Base-by-base conservation (phyloP, 164 flowering plant species). In the Macadamia integrifolia region DNA sequence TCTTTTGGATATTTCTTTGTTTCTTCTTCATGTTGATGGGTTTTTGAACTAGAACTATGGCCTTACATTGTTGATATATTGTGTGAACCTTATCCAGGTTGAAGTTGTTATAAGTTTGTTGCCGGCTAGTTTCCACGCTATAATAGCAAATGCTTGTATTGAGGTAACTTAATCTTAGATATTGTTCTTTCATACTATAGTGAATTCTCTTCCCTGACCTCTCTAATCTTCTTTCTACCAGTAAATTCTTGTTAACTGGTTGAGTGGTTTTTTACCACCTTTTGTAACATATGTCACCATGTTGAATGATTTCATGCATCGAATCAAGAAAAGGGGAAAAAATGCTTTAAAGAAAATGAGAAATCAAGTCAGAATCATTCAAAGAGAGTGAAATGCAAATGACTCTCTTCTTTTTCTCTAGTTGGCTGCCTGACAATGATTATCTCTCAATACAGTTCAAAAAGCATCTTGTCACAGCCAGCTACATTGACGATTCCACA, bases 381-480 rank as follows among this genome's bases (percentile, higher is more conserved):
- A 53, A 62, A 23, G 44, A n/a, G n/a, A 43, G 18, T 9, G 3
- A 30, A 9, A 3, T n/a, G 18, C 58, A 31, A 56, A 9, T n/a
- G 43, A 28, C 32, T 58, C 43, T 57, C 46, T 15, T 30, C 3
- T 10, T 23, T 23, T 11, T 15, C 7, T 46, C 50, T 46, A 35
- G 6, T 50, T 66, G 57, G 7, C 6, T 46, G 32, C 46, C 11
- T 18, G n/a, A 58, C 42, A 48, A 48, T 71, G 35, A 61, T 59
- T 46, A n/a, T 75, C 43, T 71, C 35, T 68, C 65, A 35, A 64
- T 84, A 80, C 93, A 94, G 98, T 88, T 84, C 14, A 83, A 76
- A 64, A 95, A 85, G 71, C 97, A 91, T 80, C 94, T 95, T 28
- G 96, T 95, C 44, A 95, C 99, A 53, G 96, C 99, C 58, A 95